Conservation (phyloP, 768 basidiomycete genomes). For the Pisolithus orientalis region DNA sequence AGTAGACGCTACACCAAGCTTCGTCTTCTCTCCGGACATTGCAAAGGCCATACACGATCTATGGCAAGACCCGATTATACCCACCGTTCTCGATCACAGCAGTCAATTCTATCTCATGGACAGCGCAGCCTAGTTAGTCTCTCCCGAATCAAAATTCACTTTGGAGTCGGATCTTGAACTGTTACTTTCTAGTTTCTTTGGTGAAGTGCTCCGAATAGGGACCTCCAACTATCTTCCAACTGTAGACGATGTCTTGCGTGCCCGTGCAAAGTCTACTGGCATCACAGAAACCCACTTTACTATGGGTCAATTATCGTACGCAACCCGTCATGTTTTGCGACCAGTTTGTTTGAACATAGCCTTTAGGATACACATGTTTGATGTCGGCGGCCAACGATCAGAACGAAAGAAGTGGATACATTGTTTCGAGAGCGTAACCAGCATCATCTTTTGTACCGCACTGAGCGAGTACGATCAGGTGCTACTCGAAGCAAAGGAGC, state of each 20-base stretch:
- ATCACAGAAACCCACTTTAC: conserved; percentile 84
- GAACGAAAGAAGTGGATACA: conserved; percentile 83
- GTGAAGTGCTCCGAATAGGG: conserved; percentile 79
- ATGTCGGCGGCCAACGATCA: conserved; percentile 74
- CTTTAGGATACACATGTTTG: conserved; percentile 61
- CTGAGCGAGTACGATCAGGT: conserved; percentile 76
- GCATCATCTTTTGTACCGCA: conserved; percentile 72
- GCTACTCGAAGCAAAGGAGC: conserved; percentile 48
- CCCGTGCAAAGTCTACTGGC: conserved; percentile 85
- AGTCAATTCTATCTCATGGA: conserved; percentile 93
- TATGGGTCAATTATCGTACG: conserved; percentile 59
- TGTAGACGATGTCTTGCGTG: conserved; percentile 80
- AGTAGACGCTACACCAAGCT: conserved; percentile 34
- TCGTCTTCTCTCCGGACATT: conserved; percentile 54
- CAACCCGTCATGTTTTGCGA: not conserved
- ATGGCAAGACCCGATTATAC: conserved; percentile 63
- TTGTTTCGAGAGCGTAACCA: conserved; percentile 75
- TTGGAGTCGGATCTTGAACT: not conserved
- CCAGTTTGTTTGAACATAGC: not conserved
- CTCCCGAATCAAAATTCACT: not conserved
- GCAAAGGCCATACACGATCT: conserved; percentile 63
- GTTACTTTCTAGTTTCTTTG: conserved; percentile 62
- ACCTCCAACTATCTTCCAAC: conserved; percentile 76
- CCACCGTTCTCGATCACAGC: conserved; percentile 45
- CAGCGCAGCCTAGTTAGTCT: conserved; percentile 77